Evolutionary conservation across 257 asterid species (phyloP), one percentile per base, ranked within the genome.

Genomic region (Solanum virginianum): DNA sequence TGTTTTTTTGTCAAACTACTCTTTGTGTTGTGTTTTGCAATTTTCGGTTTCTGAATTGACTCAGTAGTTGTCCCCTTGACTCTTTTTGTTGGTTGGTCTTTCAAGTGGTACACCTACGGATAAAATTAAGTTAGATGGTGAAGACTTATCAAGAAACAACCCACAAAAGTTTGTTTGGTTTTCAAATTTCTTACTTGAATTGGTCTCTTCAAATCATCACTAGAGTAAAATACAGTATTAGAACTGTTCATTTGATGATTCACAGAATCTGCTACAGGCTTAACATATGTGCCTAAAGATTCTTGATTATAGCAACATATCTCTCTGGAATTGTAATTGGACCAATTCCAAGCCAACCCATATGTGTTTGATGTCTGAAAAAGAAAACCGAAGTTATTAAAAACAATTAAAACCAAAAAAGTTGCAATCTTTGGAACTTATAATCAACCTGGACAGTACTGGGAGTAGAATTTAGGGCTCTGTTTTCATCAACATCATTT

Each of bases 81-180:
- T 85, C 92, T 87, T 55, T 80, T 85, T 5, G 88, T 85, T 26
- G 92, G 88, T 71, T 90, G 94, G 69, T 91, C 89, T 85, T 89
- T 92, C 91, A 89, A 57, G 85, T 89, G 83, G 84, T 88, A 86
- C 62, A 89, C 88, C 93, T 91, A 70, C 82, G 17, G 0, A 83
- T 39, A 26, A 51, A n/a, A 53, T 45, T 70, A 26, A 70, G 29
- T 51, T 53, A 26, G 82, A 53, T 79, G 56, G 45, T 15, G 32
- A 15, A 77, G 63, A 79, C 39, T 49, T 15, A 12, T 24, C 41
- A 62, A 63, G 11, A 12, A 84, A 68, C 39, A 70, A 75, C 18
- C 7, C 29, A 59, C 1, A 20, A 32, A 12, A 82, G 8, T 22
- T 83, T 3, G 29, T 22, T 17, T 3, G 45, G 9, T 24, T 45